Percentiles rank a stretch among this genome's conserved stretches.
phyloP scores from a whole-genome alignment of 306 rosid genomes.

The Lathyrus aphaca region DNA sequence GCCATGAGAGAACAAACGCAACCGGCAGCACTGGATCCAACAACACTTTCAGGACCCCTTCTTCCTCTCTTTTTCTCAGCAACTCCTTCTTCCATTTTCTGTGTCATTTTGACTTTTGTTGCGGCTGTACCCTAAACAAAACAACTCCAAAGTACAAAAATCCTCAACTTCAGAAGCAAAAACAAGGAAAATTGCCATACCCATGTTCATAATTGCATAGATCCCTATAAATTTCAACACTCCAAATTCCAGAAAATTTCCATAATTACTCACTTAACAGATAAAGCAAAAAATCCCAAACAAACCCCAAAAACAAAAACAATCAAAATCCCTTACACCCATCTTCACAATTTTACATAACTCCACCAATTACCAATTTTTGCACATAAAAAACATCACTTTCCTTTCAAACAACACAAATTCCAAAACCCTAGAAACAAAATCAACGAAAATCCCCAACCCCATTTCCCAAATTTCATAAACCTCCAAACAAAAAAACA shows the following conservation, averaged over 20 bases:
- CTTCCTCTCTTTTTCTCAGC: constrained; percentile 96
- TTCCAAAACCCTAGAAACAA: constrained; percentile 18
- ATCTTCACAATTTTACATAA: neutral
- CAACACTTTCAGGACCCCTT: constrained; percentile 94
- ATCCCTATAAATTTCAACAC: constrained; percentile 5
- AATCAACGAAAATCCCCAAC: neutral
- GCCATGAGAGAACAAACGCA: constrained; percentile 80
- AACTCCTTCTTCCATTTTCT: constrained; percentile 90
- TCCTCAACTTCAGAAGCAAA: constrained; percentile 28
- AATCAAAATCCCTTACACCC: neutral
- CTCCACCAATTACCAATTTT: constrained; percentile 2
- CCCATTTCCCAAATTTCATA: constrained; percentile 1
- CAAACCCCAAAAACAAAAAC: neutral
- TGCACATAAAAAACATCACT: neutral
- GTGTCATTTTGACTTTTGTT: constrained; percentile 88
- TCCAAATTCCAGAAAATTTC: constrained; percentile 8
- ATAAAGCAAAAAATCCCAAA: constrained; percentile 2
- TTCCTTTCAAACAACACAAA: neutral
- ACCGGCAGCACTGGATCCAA: constrained; percentile 98
- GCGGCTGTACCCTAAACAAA: constrained; percentile 82
- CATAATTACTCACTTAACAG: neutral
- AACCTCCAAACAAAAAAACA: neutral
- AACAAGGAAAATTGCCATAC: neutral
- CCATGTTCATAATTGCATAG: constrained; percentile 25
- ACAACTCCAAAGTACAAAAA: constrained; percentile 42